A percentile compares a stretch with the other conserved stretches of the same genome.
These are phyloP conservation scores for Yueomyces sinensis DNA, from an alignment of 805 yeast species.

Conservation along the genomic window DNA sequence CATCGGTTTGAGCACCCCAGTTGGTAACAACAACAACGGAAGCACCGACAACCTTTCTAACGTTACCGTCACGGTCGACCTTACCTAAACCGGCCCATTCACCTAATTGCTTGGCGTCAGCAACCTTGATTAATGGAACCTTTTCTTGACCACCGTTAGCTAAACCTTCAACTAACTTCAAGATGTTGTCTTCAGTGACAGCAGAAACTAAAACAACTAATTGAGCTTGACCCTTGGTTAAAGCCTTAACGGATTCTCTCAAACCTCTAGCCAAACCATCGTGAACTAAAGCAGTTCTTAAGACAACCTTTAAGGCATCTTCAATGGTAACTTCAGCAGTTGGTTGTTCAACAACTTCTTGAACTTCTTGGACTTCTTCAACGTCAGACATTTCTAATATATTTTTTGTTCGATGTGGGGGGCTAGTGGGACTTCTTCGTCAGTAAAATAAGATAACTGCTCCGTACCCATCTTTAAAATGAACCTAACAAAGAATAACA, in stretches of 20 bases:
- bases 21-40: conserved; percentile 98
- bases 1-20: conserved; percentile 99
- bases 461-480: conserved; percentile 33
- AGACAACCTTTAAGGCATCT: conserved; percentile 96
- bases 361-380: conserved; percentile 65
- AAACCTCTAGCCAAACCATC: conserved; percentile 99
- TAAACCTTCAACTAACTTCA: conserved; percentile 97
- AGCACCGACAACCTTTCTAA: conserved; percentile 99
- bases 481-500: no score
- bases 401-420: conserved; percentile 2
- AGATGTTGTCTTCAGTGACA: conserved; percentile 94
- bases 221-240: conserved; percentile 95
- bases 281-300: conserved; percentile 94
- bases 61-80: conserved; percentile 99
- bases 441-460: conserved; percentile 37
- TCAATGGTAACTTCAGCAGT: conserved; percentile 88
- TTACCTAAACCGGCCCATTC: conserved; percentile 99
- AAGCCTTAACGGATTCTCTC: conserved; percentile 99
- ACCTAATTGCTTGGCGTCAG: conserved; percentile 99
- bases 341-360: conserved; percentile 69
- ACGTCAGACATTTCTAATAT: conserved; percentile 15
- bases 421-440: conserved; percentile 55
- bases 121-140: conserved; percentile 97
- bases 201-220: conserved; percentile 95
- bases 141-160: conserved; percentile 95